A percentile compares a stretch with the other conserved stretches of the same genome.
Conservation (phyloP, 2,329 filamentous ascomycete species). For the Pseudocercospora cruenta region DNA sequence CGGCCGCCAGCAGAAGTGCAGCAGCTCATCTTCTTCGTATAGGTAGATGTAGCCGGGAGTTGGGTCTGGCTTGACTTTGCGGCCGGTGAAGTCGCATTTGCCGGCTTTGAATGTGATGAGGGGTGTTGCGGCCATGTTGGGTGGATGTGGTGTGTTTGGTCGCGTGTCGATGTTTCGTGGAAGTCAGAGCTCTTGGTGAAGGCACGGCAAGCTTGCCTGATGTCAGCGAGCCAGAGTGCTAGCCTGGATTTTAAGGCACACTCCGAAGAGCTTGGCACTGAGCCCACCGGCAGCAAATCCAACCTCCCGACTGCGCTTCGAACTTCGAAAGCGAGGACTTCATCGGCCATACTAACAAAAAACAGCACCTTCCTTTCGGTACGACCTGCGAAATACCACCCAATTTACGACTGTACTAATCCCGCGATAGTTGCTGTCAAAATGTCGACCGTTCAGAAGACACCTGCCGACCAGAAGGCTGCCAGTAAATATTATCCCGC, state of each 20-base stretch:
- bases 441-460: slow-evolving; percentile 72
- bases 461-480: slow-evolving; percentile 87
- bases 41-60: slow-evolving; percentile 89
- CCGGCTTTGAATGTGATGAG: slow-evolving; percentile 97
- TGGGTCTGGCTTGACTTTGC: slow-evolving; percentile 72
- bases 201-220: neutral
- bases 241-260: neutral
- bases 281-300: neutral
- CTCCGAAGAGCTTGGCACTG: neutral
- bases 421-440: slow-evolving; percentile 32
- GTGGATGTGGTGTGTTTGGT: slow-evolving; percentile 21
- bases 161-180: slow-evolving; percentile 5
- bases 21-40: slow-evolving; percentile 88
- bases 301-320: too few relatives aligned
- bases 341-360: slow-evolving; percentile 19
- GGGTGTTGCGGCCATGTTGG: slow-evolving; percentile 76
- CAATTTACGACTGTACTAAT: slow-evolving; percentile 7
- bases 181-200: neutral
- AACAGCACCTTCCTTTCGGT: slow-evolving; percentile 19
- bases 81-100: slow-evolving; percentile 67
- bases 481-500: slow-evolving; percentile 99
- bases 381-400: slow-evolving; percentile 2
- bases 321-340: neutral
- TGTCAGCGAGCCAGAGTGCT: neutral
- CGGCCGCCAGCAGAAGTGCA: slow-evolving; percentile 97